These are phyloP conservation scores for Boletus vermiculosoides DNA, from an alignment of 768 basidiomycete genomes.

Conservation along the genomic window DNA sequence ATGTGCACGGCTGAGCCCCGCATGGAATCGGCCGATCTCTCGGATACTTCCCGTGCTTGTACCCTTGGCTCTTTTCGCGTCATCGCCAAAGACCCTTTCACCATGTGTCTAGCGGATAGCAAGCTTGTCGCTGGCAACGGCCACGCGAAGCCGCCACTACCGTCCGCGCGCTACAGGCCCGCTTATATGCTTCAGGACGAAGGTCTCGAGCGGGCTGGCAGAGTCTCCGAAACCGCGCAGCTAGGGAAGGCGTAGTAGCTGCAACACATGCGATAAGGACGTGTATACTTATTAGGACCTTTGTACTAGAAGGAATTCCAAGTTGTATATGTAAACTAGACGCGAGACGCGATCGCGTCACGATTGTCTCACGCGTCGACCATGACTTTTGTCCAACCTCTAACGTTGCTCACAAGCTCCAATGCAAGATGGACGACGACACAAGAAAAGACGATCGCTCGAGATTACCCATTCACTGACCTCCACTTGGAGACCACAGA, in stretches of 20 bases:
- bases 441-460: constrained; percentile 57
- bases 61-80: constrained; percentile 14
- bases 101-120: constrained; percentile 18
- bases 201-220: constrained; percentile 68
- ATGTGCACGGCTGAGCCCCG: constrained; percentile 19
- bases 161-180: constrained; percentile 54
- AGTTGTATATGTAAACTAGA: neutral
- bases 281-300: neutral
- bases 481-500: constrained; percentile 46
- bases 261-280: neutral
- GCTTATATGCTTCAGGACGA: constrained; percentile 81
- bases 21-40: neutral
- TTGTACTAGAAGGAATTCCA: neutral
- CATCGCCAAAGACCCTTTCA: constrained; percentile 23
- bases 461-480: constrained; percentile 55
- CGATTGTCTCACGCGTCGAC: constrained; percentile 2
- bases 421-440: constrained; percentile 50
- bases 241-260: constrained; percentile 5
- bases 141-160: neutral
- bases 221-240: constrained; percentile 37
- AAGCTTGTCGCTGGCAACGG: neutral
- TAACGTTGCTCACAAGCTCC: constrained; percentile 22
- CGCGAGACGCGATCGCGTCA: neutral
- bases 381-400: constrained; percentile 20
- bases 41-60: neutral